Conservation (phyloP, 106 monocot genomes). For the Phalaenopsis aphrodite region DNA sequence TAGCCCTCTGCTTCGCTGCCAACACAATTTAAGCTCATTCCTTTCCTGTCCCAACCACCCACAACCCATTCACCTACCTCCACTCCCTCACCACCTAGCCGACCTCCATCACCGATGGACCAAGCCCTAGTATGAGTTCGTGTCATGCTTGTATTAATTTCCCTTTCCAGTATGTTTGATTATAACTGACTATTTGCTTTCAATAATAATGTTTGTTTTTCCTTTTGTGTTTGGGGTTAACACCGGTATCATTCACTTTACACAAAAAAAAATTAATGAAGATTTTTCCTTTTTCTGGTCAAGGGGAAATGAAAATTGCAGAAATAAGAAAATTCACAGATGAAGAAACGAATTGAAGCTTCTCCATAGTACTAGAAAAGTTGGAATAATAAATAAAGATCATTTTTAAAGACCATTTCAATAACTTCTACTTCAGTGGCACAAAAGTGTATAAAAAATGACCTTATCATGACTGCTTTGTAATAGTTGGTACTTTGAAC, state of each 20-base stretch:
- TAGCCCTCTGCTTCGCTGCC: no score
- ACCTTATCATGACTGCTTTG: background rate
- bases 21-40: no score
- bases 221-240: no score
- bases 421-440: background rate
- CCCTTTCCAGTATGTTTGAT: no score
- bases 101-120: no score
- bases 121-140: no score
- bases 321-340: background rate
- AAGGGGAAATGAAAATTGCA: background rate
- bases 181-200: no score
- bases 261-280: background rate
- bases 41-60: no score
- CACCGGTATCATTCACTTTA: background rate
- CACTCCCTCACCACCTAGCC: no score
- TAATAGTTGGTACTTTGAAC: background rate
- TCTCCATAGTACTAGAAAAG: background rate
- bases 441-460: background rate
- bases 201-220: no score
- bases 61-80: no score
- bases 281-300: background rate
- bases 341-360: background rate
- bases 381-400: conserved; percentile 1
- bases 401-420: background rate
- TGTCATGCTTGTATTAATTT: no score